A percentile compares a stretch with the other conserved stretches of the same genome.
These are phyloP conservation scores for Phyllosticta paracitricarpa DNA, from an alignment of 2,329 filamentous ascomycete species.

Conservation along the genomic window DNA sequence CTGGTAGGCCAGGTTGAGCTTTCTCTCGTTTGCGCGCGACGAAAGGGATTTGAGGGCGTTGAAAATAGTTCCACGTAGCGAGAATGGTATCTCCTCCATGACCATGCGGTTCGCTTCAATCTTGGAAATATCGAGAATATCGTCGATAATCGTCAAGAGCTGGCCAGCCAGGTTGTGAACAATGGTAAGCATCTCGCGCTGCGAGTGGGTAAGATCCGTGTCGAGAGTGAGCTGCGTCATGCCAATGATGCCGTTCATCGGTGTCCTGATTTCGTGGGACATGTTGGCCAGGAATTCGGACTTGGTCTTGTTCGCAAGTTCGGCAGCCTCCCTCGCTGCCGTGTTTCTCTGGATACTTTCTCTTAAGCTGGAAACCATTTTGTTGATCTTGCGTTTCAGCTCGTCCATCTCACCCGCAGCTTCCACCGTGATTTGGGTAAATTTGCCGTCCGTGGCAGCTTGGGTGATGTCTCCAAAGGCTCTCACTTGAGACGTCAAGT, in stretches of 20 bases:
- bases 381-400: constrained; percentile 97
- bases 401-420: constrained; percentile 99
- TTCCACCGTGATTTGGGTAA: constrained; percentile 93
- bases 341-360: constrained; percentile 97
- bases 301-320: constrained; percentile 95
- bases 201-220: constrained; percentile 85
- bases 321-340: constrained; percentile 87
- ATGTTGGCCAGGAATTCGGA: constrained; percentile 98
- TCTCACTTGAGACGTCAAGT: constrained; percentile 88
- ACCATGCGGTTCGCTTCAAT: constrained; percentile 97
- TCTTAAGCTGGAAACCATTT: constrained; percentile 92
- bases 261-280: constrained; percentile 96
- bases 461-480: constrained; percentile 99
- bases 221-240: constrained; percentile 97
- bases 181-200: constrained; percentile 96
- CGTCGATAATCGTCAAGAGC: constrained; percentile 90
- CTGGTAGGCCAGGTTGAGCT: constrained; percentile 82
- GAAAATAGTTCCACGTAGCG: constrained; percentile 86
- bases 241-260: constrained; percentile 95
- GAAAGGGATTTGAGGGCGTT: constrained; percentile 93
- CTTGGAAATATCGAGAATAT: constrained; percentile 59
- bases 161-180: constrained; percentile 96
- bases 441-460: constrained; percentile 90
- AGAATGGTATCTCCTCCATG: constrained; percentile 96
- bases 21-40: constrained; percentile 96